Evolutionary conservation across 2,329 filamentous ascomycete species (phyloP).

Genomic region (Sordariomycetes sp.): DNA sequence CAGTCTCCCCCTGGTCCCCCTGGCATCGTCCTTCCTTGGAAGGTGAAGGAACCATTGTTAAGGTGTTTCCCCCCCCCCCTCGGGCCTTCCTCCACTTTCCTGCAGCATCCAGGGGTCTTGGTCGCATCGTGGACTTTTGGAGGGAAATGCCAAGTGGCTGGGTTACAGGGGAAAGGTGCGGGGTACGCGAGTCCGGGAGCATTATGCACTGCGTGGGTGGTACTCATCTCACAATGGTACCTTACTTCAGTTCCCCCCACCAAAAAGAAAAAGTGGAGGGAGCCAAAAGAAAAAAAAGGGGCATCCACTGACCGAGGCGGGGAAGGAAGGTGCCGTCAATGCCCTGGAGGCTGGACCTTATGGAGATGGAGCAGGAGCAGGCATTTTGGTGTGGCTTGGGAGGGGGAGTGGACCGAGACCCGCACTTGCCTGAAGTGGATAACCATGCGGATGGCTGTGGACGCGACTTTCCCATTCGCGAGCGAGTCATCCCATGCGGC

Average conservation of each 20-base stretch:
- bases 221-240: neutral
- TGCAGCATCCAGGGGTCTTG: neutral
- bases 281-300: neutral
- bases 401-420: neutral
- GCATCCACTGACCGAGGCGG: neutral
- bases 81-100: neutral
- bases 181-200: neutral
- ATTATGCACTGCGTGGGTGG: neutral
- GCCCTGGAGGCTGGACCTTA: too few species aligned
- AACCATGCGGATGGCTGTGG: neutral
- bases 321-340: neutral
- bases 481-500: neutral
- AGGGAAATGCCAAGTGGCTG: neutral
- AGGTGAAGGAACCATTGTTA: neutral
- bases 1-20: neutral
- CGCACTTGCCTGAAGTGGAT: neutral
- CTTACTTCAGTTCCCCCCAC: neutral
- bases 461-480: neutral
- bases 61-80: neutral
- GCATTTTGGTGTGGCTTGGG: neutral
- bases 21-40: neutral
- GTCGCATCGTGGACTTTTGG: neutral
- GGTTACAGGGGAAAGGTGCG: neutral
- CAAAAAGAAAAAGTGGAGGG: neutral
- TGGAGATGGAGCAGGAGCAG: neutral